Evolutionary conservation across 164 flowering plant species (phyloP), one percentile per base, ranked within the genome.

Genomic region (Akebia trifoliata): DNA sequence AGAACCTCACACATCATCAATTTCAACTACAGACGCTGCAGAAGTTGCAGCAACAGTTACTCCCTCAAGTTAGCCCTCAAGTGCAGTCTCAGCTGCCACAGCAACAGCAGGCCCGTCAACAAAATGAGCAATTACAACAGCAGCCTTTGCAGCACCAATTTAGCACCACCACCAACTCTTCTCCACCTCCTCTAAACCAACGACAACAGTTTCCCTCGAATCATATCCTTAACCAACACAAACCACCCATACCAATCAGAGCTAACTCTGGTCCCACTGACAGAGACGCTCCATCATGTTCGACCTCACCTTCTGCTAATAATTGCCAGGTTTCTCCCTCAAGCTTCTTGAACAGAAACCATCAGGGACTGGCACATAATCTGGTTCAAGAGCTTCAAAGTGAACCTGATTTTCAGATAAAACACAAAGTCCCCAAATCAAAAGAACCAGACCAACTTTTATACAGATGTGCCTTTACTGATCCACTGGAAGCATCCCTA

Each of bases 281-380:
- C 63, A 87, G 83, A 22, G 96, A 85, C 57, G 80, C 83, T 46
- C 93, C 87, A 29, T 92, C 98, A 59, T 86, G 91, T 66, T 86
- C 96, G 37, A 82, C 91, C 36, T 85, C 98, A n/a, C 91, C 96
- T 53, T 85, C 92, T 31, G 69, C 92, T 29, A 80, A 76, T 61
- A 86, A 81, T 56, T 74, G 78, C 68, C 86, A 77, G 52, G 61
- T 76, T 40, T 66, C 85, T 3, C n/a, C n/a, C n/a, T n/a, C n/a
- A n/a, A n/a, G n/a, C n/a, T n/a, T n/a, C n/a, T 48, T 72, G 25
- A 80, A 74, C 68, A 79, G 75, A 68, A 81, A 58, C 65, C 84
- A 76, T 45, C 80, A 72, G 54, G 75, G 64, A 28, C 66, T 79
- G 49, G 62, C 74, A 25, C 66, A 59, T 67, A 72, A 74, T 72